Evolutionary conservation across 805 yeast species (phyloP), one percentile per base, ranked within the genome.

Genomic region (Debaryomyces maramus): DNA sequence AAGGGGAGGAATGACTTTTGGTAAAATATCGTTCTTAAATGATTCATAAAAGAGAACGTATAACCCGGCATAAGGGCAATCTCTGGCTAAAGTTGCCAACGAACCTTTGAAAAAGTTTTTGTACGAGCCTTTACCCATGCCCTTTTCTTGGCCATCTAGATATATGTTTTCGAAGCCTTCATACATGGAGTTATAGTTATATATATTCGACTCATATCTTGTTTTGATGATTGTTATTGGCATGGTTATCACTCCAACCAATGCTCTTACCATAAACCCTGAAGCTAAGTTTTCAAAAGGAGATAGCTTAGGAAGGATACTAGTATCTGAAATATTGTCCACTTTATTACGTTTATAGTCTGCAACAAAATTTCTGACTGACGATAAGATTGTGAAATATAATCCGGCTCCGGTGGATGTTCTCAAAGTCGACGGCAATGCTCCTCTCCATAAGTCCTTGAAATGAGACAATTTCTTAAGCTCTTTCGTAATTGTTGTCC

Each of bases 21-120:
- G 88, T 6, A 83, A 41, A 4, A 72, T 30, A 7, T 69, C 71
- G 55, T 89, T 89, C 39, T 70, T 70, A 51, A 81, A 72, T 42
- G 81, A 73, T 56, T 91, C 97, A 61, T 91, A 91, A 46, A 89
- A 77, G 26, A 89, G 63, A 20, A 93, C 88, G 54, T 93, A 91
- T 3, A 93, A 56, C 0, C 99, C 99, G 5, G 99, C 97, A 60
- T 93, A 87, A 0, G 99, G 99, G 17, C 96, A 95, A 63, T 93
- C 99, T 47, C 99, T 67, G 9, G 87, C 75, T 45, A 84, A 75
- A 0, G 99, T 93, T 2, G 95, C 96, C 1, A 85, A 80, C 52
- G 85, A 85, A 0, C 99, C 99, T 44, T 80, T 75, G 60, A 89
- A 89, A 56, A 91, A 89, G 11, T 96, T 95, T 15, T 61, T 55